Base-by-base conservation (phyloP, 176 grass and related monocot genomes). In the Triticum turgidum region DNA sequence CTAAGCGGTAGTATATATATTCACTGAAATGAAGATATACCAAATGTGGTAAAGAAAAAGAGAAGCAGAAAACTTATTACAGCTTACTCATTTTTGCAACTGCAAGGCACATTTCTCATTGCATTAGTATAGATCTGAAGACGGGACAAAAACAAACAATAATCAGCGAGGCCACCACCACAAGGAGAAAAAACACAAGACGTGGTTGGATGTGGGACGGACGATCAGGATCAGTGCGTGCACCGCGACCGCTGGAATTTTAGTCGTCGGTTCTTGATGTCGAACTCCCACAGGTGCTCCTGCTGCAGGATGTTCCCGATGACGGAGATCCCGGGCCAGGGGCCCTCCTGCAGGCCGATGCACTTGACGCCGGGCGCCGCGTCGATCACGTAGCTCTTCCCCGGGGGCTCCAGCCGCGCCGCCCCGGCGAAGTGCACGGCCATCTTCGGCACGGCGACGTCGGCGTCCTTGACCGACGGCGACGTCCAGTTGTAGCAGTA, bases 401-500 rank as follows among this genome's bases (percentile, higher is more conserved):
- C 68, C 4, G 97, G 97, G 27, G 97, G 92, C 63, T 91, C 85
- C 4, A 97, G 77, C 61, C 90, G 69, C 24, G 97, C 89, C 15
- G 71, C 37, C 13, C 87, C 94, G 1, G 83, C 83, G 77, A 99
- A 89, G 82, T 99, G 97, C 85, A 99, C 45, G 24, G 83, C 77
- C 59, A 97, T 61, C 77, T 91, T 85, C 7, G 94, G 94, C 49
- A 97, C 0, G 2, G 58, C 13, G 73, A 71, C 49, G 6, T 2
- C 11, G n/a, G 35, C 17, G 71, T 81, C 70, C 44, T 7, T 14
- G 41, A 74, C 74, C 44, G 61, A 29, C 61, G 89, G 39, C 42
- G 86, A 79, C 37, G 97, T 99, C 97, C 97, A 99, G 85, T 99
- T 99, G 89, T 99, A 99, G 87, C 97, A 99, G 86, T 99, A 94